phyloP scores from a whole-genome alignment of 208 protist genomes.

The Trypanosoma scelopori region DNA sequence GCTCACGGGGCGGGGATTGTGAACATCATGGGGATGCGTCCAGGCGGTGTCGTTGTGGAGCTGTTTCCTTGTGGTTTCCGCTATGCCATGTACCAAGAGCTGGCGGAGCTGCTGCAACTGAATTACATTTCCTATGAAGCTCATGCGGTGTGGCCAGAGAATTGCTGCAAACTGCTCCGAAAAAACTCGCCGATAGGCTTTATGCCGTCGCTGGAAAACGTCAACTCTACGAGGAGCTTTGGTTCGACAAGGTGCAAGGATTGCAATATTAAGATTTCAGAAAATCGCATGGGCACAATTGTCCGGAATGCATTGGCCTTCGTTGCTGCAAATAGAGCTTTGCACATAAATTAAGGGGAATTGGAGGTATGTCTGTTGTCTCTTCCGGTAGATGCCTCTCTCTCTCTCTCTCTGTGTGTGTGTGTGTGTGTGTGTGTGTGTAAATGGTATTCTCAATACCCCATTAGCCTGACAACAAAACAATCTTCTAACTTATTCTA shows the following conservation, averaged over 20 bases:
- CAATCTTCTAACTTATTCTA: no score
- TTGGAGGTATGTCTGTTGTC: no score
- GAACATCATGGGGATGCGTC: slow-evolving; percentile 30
- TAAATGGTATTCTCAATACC: no score
- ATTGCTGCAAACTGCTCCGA: slow-evolving; percentile 16
- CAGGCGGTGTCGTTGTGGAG: slow-evolving; percentile 29
- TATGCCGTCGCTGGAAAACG: slow-evolving; percentile 3
- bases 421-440: no score
- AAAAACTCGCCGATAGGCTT: background rate
- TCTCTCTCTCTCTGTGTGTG: no score
- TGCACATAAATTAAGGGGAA: background rate
- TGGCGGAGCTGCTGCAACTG: slow-evolving; percentile 26
- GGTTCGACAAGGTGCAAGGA: slow-evolving; percentile 21
- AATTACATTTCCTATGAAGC: slow-evolving; percentile 30
- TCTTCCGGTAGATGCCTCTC: no score
- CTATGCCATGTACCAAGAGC: slow-evolving; percentile 38
- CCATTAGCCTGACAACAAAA: no score
- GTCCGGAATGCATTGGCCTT: slow-evolving; percentile 16
- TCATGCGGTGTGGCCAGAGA: slow-evolving; percentile 15
- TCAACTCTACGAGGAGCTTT: slow-evolving; percentile 3
- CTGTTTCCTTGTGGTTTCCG: slow-evolving; percentile 37
- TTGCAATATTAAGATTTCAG: slow-evolving; percentile 27
- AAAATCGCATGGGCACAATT: slow-evolving; percentile 14
- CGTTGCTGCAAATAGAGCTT: background rate
- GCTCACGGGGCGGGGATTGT: slow-evolving; percentile 33